phyloP scores from a whole-genome alignment of 176 grass and related monocot species.

The Oryza longistaminata region DNA sequence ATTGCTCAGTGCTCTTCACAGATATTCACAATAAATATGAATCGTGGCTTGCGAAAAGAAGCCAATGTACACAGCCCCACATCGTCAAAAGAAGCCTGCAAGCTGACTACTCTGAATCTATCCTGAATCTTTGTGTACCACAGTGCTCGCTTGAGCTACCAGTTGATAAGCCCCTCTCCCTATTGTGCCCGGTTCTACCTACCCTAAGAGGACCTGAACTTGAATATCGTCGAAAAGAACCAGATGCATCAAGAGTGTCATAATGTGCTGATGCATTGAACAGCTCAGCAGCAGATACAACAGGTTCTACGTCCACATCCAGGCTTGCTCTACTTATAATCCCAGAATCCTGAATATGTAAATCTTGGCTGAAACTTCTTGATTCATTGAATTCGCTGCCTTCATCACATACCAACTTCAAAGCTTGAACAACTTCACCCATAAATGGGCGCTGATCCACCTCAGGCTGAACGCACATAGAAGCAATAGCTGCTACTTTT shows the following conservation, averaged over 20 bases:
- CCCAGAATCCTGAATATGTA: conserved; percentile 45
- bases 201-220: conserved; percentile 74
- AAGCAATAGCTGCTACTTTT: conserved; percentile 95
- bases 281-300: conserved; percentile 38
- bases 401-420: conserved; percentile 87
- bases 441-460: conserved; percentile 96
- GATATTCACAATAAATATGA: conserved; percentile 28
- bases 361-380: conserved; percentile 55
- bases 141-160: conserved; percentile 82
- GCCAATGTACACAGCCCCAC: conserved; percentile 1
- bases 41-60: conserved; percentile 25
- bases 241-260: conserved; percentile 63
- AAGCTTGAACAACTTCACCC: conserved; percentile 95
- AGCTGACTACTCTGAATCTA: conserved; percentile 56
- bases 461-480: conserved; percentile 98
- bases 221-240: conserved; percentile 78
- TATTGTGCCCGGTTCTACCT: conserved; percentile 29
- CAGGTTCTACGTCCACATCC: conserved; percentile 43
- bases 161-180: conserved; percentile 60
- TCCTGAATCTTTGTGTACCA: conserved; percentile 52
- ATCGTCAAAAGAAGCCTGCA: conserved; percentile 30
- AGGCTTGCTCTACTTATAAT: conserved; percentile 46
- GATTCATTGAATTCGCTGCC: conserved; percentile 60
- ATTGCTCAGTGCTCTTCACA: background rate
- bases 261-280: conserved; percentile 62